phyloP scores from a whole-genome alignment of 352 stramenopile species.

The Phytophthora hybrid region DNA sequence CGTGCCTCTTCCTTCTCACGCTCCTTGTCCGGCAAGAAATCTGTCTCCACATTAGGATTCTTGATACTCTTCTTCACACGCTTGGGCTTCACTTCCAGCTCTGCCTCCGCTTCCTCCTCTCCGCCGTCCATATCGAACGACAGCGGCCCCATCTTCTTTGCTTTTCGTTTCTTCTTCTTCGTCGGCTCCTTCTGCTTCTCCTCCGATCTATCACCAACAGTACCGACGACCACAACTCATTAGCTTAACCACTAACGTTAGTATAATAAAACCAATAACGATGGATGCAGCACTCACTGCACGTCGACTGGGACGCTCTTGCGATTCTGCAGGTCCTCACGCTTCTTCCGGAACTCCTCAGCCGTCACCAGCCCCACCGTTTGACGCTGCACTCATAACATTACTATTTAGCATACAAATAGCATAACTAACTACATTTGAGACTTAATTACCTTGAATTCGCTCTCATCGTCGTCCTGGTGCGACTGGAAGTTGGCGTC shows the following conservation, averaged over 20 bases:
- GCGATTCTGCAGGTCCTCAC: slow-evolving; percentile 75
- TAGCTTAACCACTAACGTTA: not conserved
- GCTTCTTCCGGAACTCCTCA: slow-evolving; percentile 92
- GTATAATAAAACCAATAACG: not conserved
- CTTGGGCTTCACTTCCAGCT: slow-evolving; percentile 38
- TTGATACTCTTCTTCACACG: slow-evolving; percentile 85
- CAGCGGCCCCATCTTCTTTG: slow-evolving; percentile 77
- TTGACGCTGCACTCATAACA: slow-evolving; percentile 57
- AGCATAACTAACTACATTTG: no score
- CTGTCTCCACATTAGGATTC: slow-evolving; percentile 95
- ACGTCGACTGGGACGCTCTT: slow-evolving; percentile 39
- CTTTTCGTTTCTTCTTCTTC: slow-evolving; percentile 85
- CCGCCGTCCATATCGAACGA: slow-evolving; percentile 88
- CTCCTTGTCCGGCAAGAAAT: slow-evolving; percentile 95
- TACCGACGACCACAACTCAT: not conserved
- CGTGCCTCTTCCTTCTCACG: slow-evolving; percentile 84
- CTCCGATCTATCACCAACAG: slow-evolving; percentile 34
- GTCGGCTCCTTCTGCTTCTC: slow-evolving; percentile 38
- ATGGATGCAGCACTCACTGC: slow-evolving; percentile 30
- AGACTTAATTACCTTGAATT: slow-evolving; percentile 76
- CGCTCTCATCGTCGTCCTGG: slow-evolving; percentile 79
- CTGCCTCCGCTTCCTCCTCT: slow-evolving; percentile 45
- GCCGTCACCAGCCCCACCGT: slow-evolving; percentile 95
- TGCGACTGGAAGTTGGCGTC: slow-evolving; percentile 93
- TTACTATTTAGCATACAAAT: no score